Base-by-base conservation (phyloP, 2,329 filamentous ascomycete species). In the Torrubiella hemipterigena region DNA sequence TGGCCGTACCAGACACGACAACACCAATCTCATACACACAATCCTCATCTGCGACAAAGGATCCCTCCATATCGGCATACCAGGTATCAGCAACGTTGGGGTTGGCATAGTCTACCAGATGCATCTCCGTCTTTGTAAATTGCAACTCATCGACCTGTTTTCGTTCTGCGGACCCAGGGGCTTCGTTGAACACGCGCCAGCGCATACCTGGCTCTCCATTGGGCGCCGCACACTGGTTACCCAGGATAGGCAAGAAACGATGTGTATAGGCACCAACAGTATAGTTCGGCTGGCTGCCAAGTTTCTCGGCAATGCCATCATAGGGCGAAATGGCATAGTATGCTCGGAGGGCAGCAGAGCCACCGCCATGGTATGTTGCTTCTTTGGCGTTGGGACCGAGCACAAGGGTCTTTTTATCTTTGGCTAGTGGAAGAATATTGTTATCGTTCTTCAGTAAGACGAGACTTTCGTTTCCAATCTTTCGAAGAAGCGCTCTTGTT, bases 361-460 rank as follows among this genome's bases (percentile, higher is more conserved):
- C 77, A 35, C 77, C 77, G 21, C 77, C 77, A 42, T 76, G 67
- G 39, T 71, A 72, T 3, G 63, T 66, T 2, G 67, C 60, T 26
- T 64, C 49, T 45, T 70, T 73, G 7, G 69, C 67, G 39, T 74
- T 73, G 12, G 69, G 69, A 0, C 70, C 70, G 18, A 75, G 57
- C 18, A 75, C 54, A 15, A 73, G 57, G 0, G 68, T 72, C 42
- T 72, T 75, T 43, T 73, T 75, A 23, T 70, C 59, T 44, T 73
- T 77, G 20, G 67, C 67, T 4, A 80, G 51, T 1, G 81, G 81
- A 2, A 87, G 59, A 0, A 77, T 49, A 11, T 59, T 59, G 22
- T 67, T 65, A 10, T 82, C 67, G 41, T 87, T 87, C 56, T 85
- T 84, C 29, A 86, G 57, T 10, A 87, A 61, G 2, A 85, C 79